These are phyloP conservation scores for Penicillium frequentans DNA, from an alignment of 2,329 filamentous ascomycete species.

Conservation along the genomic window DNA sequence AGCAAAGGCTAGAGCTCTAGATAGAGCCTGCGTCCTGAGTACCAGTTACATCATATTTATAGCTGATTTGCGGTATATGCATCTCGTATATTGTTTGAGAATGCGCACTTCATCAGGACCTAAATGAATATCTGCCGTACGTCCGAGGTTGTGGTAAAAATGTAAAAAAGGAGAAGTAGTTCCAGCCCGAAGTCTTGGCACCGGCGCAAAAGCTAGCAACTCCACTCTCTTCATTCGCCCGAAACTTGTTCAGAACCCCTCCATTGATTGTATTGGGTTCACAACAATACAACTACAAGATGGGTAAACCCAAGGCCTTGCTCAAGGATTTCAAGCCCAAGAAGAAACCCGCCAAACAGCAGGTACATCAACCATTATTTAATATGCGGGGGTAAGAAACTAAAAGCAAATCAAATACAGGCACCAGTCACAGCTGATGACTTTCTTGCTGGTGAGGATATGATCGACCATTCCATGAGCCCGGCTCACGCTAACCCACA, in stretches of 20 bases:
- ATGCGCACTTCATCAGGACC: too few relatives aligned
- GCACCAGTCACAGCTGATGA: conserved; percentile 65
- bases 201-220: neutral
- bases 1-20: too few relatives aligned
- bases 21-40: too few relatives aligned
- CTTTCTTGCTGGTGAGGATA: conserved; percentile 58
- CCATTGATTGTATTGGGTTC: neutral
- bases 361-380: conserved; percentile 28
- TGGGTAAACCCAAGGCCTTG: conserved; percentile 42
- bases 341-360: conserved; percentile 41
- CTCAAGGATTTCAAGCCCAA: conserved; percentile 44
- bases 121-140: too few relatives aligned
- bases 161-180: neutral
- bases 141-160: neutral
- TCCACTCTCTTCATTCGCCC: neutral
- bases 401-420: conserved; percentile 9
- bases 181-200: neutral
- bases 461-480: neutral
- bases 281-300: conserved; percentile 12
- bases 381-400: neutral
- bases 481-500: neutral
- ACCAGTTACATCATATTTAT: too few relatives aligned
- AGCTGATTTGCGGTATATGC: too few relatives aligned
- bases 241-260: neutral
- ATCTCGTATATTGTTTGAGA: too few relatives aligned